Base-by-base conservation (phyloP, 768 basidiomycete genomes). In the Lactarius psammicola region DNA sequence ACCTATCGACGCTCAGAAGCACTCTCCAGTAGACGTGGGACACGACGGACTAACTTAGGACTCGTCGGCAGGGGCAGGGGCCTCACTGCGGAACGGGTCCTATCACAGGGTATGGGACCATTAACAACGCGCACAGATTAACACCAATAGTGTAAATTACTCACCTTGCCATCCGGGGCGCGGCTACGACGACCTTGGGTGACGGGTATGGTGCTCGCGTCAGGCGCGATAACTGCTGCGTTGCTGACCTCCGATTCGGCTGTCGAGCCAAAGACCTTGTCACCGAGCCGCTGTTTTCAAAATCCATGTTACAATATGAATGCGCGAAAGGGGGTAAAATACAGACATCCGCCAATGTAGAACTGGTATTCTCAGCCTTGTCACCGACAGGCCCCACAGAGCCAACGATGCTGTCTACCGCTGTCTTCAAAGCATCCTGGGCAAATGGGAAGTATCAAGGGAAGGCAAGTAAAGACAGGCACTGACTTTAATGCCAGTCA, bases 121-220 rank as follows among this genome's bases (percentile, higher is more conserved):
- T 46, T 18, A 62, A 26, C 55, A 3, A 2, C 4, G 18, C 10
- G 10, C 10, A 15, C 7, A 28, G 9, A 36, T 26, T 28, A 30
- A 51, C 36, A 3, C 38, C 10, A 20, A 55, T 51, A 33, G 36
- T n/a, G 56, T 11, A 23, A 31, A 33, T 2, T 11, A 18, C 60
- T 62, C 38, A 66, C 65, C 7, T 26, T 2, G 51, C 65, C 65
- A 36, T 62, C 56, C 2, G 56, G 56, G 23, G 11, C 23, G 33
- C 11, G 46, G 56, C 65, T 66, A 40, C 56, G 65, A 36, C 60
- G 60, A 36, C 65, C 65, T 17, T 34, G 17, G 5, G 49, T 40
- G 10, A 6, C 15, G 2, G 60, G 61, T 20, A 31, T 9, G 23
- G 10, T 28, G 60, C 31, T 62, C 18, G 65, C 60, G 17, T 54